These are phyloP conservation scores for Fomitopsis serialis DNA, from an alignment of 768 basidiomycete genomes.

Conservation along the genomic window DNA sequence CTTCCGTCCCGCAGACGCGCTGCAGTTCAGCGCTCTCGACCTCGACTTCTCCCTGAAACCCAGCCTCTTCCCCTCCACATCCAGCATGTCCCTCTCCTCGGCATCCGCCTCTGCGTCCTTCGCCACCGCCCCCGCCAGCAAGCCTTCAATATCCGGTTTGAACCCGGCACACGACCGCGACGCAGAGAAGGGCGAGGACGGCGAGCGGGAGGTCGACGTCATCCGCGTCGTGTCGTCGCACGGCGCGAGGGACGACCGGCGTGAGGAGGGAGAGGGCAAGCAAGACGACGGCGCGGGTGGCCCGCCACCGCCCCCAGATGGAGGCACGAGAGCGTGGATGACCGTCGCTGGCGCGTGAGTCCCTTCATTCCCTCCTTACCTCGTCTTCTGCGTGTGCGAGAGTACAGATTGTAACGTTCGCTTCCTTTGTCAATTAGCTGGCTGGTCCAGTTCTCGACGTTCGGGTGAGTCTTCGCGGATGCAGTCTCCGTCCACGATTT, in stretches of 20 bases:
- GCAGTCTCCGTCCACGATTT: neutral
- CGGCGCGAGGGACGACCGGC: neutral
- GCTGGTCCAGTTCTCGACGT: constrained; percentile 20
- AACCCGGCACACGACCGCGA: neutral
- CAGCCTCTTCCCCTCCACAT: neutral
- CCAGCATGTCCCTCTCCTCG: neutral
- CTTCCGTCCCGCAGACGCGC: too few species aligned
- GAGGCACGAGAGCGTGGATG: constrained; percentile 13
- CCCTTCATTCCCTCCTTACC: too few species aligned
- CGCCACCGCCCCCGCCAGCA: neutral
- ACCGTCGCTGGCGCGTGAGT: constrained; percentile 20
- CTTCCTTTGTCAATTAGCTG: constrained; percentile 7
- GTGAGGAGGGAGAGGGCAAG: too few species aligned
- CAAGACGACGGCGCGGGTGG: neutral
- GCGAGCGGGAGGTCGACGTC: constrained; percentile 1
- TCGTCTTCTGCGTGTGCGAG: too few species aligned
- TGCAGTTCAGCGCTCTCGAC: too few species aligned
- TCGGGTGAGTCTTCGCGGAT: constrained; percentile 12
- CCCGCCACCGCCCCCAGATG: constrained; percentile 7
- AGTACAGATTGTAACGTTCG: too few species aligned
- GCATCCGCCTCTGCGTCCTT: neutral
- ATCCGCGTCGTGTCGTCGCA: constrained; percentile 1
- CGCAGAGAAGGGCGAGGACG: neutral
- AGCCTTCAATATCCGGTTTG: neutral
- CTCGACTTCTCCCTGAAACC: neutral